A percentile compares a stretch with the other conserved stretches of the same genome.
These are phyloP conservation scores for Quercus alba DNA, from an alignment of 306 rosid species.

Conservation along the genomic window DNA sequence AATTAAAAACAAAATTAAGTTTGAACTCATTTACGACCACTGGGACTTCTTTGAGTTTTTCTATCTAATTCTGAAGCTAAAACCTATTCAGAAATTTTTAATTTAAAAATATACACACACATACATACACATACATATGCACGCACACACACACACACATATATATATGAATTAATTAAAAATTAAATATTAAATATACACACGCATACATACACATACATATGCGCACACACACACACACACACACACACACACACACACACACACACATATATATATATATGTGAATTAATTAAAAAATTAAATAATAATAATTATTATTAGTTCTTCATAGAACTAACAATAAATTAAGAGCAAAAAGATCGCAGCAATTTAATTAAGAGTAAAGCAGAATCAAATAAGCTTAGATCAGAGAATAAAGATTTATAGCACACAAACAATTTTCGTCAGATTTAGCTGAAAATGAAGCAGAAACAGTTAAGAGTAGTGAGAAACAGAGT, in stretches of 20 bases:
- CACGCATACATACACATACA: no score
- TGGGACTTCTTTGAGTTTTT: no score
- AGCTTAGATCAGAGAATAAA: neutral
- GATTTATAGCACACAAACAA: neutral
- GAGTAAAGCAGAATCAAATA: neutral
- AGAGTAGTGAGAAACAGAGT: neutral
- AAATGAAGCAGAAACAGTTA: neutral
- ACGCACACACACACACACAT: no score
- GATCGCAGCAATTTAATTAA: neutral
- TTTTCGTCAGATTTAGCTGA: neutral
- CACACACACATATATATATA: fast-evolving
- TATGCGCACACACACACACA: no score
- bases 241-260: no score
- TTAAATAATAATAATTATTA: neutral
- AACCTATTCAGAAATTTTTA: no score
- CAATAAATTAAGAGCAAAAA: neutral
- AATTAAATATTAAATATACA: neutral
- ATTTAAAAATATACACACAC: no score
- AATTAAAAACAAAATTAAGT: no score
- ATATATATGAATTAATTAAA: neutral
- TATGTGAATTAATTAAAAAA: neutral
- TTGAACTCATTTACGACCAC: no score
- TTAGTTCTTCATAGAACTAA: no score
- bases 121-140: no score
- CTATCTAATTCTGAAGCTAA: no score